Evolutionary conservation across 2,329 filamentous ascomycete genomes (phyloP), one percentile per base, ranked within the genome.

Genomic region (Gnomoniopsis smithogilvyi): DNA sequence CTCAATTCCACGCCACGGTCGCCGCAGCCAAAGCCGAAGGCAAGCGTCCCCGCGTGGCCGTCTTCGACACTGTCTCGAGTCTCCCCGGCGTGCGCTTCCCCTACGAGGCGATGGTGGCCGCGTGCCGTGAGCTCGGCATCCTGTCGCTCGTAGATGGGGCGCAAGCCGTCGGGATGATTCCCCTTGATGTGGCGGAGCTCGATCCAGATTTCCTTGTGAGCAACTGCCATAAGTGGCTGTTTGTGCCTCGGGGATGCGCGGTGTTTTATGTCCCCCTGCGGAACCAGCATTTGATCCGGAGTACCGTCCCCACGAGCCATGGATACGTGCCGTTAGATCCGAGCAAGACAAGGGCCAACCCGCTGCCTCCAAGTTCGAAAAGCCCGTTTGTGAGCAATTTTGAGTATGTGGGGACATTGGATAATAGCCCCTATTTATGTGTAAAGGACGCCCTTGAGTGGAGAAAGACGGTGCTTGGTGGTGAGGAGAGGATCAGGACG

Each of bases 221-320:
- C 57, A 97, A 97, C 71, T 91, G 87, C 66, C 91, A 96, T 77
- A 96, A 96, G 77, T 98, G 94, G 94, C 84, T 97, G 8, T 87
- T 85, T 68, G 84, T 85, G 0, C 94, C 93, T 1, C 86, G 93
- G 34, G 89, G 88, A 17, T 92, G 89, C 69, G 92, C 92, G 2
- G 77, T 95, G 3, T 84, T 97, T 64, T 89, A 96, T 72, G 90
- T 95, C 1, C 90, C 92, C 0, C 61, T 78, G 19, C 81, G 88
- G 22, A 92, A 96, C 71, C 94, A 97, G 71, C 75, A 78, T 51
- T 73, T 96, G 47, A 85, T 97, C 46, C 82, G 86, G 15, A 87
- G 87, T 2, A 88, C 91, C 0, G 72, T 96, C 33, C 90, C 92
- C 0, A 96, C 92, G 0, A 92, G 88, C 43, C 90, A 93, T 70